These are phyloP conservation scores for Dictyostelium brefeldianum DNA, from an alignment of 78 protist genomes.

Conservation along the genomic window DNA sequence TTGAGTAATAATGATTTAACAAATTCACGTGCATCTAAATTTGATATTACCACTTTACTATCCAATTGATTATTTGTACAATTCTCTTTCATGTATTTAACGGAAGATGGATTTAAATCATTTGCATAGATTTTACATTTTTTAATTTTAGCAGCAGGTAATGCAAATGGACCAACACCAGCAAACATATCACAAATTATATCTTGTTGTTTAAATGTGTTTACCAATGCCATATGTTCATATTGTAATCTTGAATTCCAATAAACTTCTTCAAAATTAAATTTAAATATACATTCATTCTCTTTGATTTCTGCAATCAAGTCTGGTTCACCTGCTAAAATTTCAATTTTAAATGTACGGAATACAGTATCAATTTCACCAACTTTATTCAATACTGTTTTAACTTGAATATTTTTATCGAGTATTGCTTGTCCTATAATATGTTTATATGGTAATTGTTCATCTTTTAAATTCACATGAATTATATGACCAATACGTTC, in stretches of 20 bases:
- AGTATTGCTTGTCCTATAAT: slow-evolving; percentile 94
- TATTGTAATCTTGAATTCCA: slow-evolving; percentile 96
- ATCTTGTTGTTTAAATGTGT: slow-evolving; percentile 36
- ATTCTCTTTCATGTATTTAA: slow-evolving; percentile 85
- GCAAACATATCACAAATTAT: slow-evolving; percentile 93
- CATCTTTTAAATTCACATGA: slow-evolving; percentile 94
- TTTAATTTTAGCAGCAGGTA: slow-evolving; percentile 91
- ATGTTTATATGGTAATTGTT: slow-evolving; percentile 88
- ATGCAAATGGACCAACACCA: slow-evolving; percentile 98
- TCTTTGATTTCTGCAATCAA: slow-evolving; percentile 86
- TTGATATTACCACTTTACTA: slow-evolving; percentile 28
- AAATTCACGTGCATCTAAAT: slow-evolving; percentile 86
- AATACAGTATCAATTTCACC: slow-evolving; percentile 89
- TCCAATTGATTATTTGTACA: slow-evolving; percentile 75
- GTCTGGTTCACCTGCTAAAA: slow-evolving; percentile 93
- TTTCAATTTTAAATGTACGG: slow-evolving; percentile 95
- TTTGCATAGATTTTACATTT: slow-evolving; percentile 93
- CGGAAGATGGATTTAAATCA: slow-evolving; percentile 95
- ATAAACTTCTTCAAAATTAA: slow-evolving; percentile 95
- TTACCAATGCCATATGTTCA: slow-evolving; percentile 94
- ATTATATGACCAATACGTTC: slow-evolving; percentile 97
- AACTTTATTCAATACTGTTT: slow-evolving; percentile 96
- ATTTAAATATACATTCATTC: slow-evolving; percentile 89
- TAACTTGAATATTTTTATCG: slow-evolving; percentile 80
- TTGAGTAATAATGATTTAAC: not conserved